Conservation (phyloP, 208 protist species). For the Leishmania guyanensis region DNA sequence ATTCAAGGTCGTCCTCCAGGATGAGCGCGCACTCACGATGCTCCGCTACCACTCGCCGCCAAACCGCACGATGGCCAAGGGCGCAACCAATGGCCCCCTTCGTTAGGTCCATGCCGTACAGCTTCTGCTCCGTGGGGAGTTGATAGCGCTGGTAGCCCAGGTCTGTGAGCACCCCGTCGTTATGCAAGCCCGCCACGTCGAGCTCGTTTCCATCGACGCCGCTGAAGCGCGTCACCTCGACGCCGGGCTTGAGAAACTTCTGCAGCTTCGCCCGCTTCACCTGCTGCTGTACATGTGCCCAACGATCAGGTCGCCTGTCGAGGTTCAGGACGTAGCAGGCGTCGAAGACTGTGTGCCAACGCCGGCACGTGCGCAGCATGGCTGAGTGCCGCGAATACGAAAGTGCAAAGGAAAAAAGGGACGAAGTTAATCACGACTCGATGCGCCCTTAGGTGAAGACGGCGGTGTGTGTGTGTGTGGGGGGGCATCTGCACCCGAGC, state of each 20-base stretch:
- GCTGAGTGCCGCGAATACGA: not conserved
- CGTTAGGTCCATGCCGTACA: conserved; percentile 93
- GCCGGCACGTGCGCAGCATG: conserved; percentile 45
- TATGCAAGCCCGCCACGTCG: conserved; percentile 54
- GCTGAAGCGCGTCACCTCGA: conserved; percentile 64
- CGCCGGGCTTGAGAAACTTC: conserved; percentile 51
- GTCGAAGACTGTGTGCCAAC: conserved; percentile 70
- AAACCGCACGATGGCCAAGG: conserved; percentile 79
- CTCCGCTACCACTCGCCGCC: conserved; percentile 65
- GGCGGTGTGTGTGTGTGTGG: not conserved
- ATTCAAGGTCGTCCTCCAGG: conserved; percentile 91
- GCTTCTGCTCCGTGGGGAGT: conserved; percentile 78
- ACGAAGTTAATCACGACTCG: not conserved
- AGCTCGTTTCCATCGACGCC: conserved; percentile 73
- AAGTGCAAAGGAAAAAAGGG: not conserved
- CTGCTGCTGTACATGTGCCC: conserved; percentile 72
- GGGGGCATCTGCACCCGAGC: not conserved
- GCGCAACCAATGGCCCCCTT: conserved; percentile 88
- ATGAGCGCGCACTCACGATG: conserved; percentile 59
- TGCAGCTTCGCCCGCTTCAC: conserved; percentile 54
- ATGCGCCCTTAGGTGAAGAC: not conserved
- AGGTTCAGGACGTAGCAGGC: conserved; percentile 92
- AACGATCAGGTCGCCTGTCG: conserved; percentile 81
- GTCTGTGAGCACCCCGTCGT: conserved; percentile 60
- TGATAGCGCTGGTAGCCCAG: conserved; percentile 74